phyloP scores from a whole-genome alignment of 805 yeast species.

The Blastobotrys americana region DNA sequence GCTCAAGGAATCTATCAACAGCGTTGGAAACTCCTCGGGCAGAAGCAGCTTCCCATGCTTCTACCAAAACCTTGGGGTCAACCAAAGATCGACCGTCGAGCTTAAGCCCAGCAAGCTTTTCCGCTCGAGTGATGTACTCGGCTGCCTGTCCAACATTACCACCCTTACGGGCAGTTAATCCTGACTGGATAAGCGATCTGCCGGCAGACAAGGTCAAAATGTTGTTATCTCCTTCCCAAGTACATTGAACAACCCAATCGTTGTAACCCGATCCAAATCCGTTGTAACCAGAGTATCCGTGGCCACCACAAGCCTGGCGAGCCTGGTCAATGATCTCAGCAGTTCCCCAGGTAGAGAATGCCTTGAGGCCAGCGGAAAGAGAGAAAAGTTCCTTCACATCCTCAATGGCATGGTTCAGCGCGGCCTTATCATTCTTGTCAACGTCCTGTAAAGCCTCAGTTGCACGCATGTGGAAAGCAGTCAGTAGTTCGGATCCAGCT shows the following conservation, averaged over 20 bases:
- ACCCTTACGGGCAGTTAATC: constrained; percentile 36
- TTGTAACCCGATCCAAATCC: constrained; percentile 82
- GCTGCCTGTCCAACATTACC: constrained; percentile 41
- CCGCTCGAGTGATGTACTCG: constrained; percentile 32
- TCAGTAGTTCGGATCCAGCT: constrained; percentile 59
- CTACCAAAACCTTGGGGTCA: constrained; percentile 22
- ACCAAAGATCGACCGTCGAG: constrained; percentile 20
- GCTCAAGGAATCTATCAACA: constrained; percentile 23
- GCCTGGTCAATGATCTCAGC: constrained; percentile 77
- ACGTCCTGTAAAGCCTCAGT: constrained; percentile 37
- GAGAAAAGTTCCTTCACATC: constrained; percentile 72
- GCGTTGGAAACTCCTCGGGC: constrained; percentile 29
- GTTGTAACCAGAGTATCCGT: constrained; percentile 84
- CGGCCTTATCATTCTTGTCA: constrained; percentile 39
- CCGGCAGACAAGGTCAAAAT: constrained; percentile 79
- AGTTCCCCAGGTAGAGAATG: constrained; percentile 82
- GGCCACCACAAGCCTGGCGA: constrained; percentile 93
- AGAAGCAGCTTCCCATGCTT: constrained; percentile 33
- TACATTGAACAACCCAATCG: constrained; percentile 94
- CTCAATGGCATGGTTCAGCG: constrained; percentile 42
- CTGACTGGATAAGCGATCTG: constrained; percentile 56
- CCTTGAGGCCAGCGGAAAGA: constrained; percentile 79
- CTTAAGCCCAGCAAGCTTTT: constrained; percentile 7
- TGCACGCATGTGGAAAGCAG: constrained; percentile 39
- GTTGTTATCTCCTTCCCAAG: constrained; percentile 98